Conservation (phyloP, 495 filamentous ascomycete species). For the Aspergillus heteromorphus region DNA sequence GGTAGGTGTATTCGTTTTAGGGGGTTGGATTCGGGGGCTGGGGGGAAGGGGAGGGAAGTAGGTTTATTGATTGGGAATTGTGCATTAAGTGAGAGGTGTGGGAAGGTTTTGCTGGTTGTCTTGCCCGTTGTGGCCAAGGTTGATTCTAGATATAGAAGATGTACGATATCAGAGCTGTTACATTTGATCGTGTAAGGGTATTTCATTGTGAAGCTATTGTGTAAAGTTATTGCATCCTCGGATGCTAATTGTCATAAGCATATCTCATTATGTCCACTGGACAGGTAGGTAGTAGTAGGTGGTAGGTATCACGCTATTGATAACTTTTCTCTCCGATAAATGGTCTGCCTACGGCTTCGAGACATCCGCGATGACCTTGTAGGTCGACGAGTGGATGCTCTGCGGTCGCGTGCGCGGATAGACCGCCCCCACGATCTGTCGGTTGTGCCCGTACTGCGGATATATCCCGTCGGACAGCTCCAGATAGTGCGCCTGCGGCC, state of each 20-base stretch:
- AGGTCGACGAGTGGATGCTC: slow-evolving; percentile 28
- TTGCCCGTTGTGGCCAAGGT: no score
- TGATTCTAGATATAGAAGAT: no score
- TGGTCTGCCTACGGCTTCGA: slow-evolving; percentile 27
- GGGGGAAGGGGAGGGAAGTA: background rate
- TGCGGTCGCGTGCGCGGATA: slow-evolving; percentile 27
- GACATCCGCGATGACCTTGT: slow-evolving; percentile 32
- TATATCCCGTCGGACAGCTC: slow-evolving; percentile 53
- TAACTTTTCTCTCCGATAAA: no score
- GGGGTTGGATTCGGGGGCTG: background rate
- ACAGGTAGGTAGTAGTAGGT: no score
- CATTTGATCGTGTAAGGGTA: no score
- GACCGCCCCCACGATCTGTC: slow-evolving; percentile 25
- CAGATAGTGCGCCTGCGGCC: slow-evolving; percentile 51
- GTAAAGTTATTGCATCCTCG: background rate
- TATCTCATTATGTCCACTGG: no score
- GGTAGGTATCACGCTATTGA: background rate
- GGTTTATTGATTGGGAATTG: background rate
- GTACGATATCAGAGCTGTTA: no score
- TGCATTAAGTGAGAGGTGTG: no score
- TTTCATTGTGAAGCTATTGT: no score
- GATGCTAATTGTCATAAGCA: no score
- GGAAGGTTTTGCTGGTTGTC: no score
- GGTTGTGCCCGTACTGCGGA: slow-evolving; percentile 26
- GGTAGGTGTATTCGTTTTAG: no score